These are phyloP conservation scores for Eucalyptus tenuipes DNA, from an alignment of 345 rosid species.

Conservation along the genomic window DNA sequence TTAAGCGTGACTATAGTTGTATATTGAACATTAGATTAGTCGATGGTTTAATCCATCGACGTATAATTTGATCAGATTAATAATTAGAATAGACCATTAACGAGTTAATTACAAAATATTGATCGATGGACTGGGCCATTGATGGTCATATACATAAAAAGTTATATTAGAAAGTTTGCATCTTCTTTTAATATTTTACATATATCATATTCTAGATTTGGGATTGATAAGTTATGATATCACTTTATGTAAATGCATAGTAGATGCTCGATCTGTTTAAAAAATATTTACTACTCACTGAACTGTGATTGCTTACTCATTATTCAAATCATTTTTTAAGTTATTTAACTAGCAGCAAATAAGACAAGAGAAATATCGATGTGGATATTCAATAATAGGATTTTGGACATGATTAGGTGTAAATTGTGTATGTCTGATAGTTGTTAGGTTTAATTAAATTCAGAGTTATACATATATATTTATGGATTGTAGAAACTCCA, in stretches of 20 bases:
- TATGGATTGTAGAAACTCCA: background rate
- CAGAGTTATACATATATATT: no score
- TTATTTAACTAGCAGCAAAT: background rate
- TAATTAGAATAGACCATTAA: no score
- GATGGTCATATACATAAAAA: background rate
- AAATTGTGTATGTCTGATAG: background rate
- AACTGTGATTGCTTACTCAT: no score
- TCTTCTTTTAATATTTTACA: background rate
- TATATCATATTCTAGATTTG: background rate
- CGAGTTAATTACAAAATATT: no score
- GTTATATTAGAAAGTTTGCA: conserved; percentile 16
- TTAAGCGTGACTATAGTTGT: background rate
- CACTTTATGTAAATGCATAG: no score
- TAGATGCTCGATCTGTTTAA: fast-evolving
- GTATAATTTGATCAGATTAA: background rate
- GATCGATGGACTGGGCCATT: background rate
- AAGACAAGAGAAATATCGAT: no score
- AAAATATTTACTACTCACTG: background rate
- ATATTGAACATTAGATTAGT: background rate
- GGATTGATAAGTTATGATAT: background rate
- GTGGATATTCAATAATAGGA: background rate
- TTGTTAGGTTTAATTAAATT: no score
- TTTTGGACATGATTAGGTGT: background rate
- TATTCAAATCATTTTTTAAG: background rate
- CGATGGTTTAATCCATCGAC: background rate